Evolutionary conservation across 495 filamentous ascomycete species (phyloP).

Genomic region (Parachaetomium inaequale): DNA sequence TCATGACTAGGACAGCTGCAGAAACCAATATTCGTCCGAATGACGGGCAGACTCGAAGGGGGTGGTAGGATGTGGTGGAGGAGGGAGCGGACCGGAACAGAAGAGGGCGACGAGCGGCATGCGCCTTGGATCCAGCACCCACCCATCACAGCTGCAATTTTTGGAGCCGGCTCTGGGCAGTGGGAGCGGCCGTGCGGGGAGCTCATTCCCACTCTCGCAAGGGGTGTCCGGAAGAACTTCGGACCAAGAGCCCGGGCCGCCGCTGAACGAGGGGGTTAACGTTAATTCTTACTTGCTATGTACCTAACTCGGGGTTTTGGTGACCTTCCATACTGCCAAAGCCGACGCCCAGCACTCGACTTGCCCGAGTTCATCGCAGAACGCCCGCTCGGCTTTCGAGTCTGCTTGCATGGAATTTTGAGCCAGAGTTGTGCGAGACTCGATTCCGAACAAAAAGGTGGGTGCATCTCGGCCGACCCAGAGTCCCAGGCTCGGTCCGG

Average conservation of each 20-base stretch:
- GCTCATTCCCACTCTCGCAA: constrained; percentile 9
- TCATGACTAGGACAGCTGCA: constrained; percentile 25
- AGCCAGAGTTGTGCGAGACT: not conserved
- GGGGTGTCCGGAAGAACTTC: constrained; percentile 15
- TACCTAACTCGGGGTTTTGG: constrained; percentile 20
- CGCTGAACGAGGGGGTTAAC: constrained; percentile 4
- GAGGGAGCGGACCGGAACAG: constrained; percentile 8
- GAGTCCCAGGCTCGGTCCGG: constrained; percentile 10
- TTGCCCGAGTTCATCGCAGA: not conserved
- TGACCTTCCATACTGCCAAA: too few species aligned
- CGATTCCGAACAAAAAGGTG: constrained; percentile 17
- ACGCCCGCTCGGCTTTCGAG: not conserved
- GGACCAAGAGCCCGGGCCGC: not conserved
- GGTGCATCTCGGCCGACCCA: constrained; percentile 22
- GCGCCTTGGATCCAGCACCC: constrained; percentile 20
- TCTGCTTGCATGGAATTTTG: not conserved
- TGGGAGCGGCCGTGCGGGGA: constrained; percentile 17
- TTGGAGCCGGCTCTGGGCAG: constrained; percentile 27
- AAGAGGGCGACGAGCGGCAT: constrained; percentile 19
- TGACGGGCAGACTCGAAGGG: constrained; percentile 13
- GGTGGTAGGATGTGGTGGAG: constrained; percentile 20
- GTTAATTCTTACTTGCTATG: too few species aligned
- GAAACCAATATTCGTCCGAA: constrained; percentile 9
- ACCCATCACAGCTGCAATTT: constrained; percentile 30
- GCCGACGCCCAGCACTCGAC: not conserved